A percentile compares a stretch with the other conserved stretches of the same genome.
Evolutionary conservation across 805 yeast genomes (phyloP).

Genomic region (Metschnikowia santaceciliae): DNA sequence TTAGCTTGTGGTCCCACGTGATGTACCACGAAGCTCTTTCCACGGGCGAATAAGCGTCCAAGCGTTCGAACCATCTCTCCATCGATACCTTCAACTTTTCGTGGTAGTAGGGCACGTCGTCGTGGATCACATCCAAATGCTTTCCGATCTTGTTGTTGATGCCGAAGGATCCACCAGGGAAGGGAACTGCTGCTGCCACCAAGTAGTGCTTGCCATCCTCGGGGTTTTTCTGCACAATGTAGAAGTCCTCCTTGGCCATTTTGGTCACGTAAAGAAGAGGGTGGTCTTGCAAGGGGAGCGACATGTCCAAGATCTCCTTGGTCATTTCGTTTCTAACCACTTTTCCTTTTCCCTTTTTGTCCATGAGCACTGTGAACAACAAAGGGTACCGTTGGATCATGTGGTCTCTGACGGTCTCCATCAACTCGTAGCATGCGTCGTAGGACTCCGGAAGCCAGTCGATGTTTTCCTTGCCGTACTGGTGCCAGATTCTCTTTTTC

Average conservation of each 20-base stretch:
- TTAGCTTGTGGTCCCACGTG: slow-evolving; percentile 66
- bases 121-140: slow-evolving; percentile 60
- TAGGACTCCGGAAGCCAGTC: slow-evolving; percentile 65
- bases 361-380: slow-evolving; percentile 46
- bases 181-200: slow-evolving; percentile 72
- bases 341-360: slow-evolving; percentile 42
- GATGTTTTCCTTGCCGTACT: slow-evolving; percentile 57
- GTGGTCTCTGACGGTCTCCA: slow-evolving; percentile 60
- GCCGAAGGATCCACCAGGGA: slow-evolving; percentile 75
- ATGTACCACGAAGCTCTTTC: slow-evolving; percentile 76
- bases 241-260: slow-evolving; percentile 75
- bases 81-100: slow-evolving; percentile 62
- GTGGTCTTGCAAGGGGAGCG: slow-evolving; percentile 56
- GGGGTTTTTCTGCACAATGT: slow-evolving; percentile 52
- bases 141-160: slow-evolving; percentile 57
- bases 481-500: slow-evolving; percentile 52
- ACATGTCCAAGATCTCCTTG: slow-evolving; percentile 57
- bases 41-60: slow-evolving; percentile 59
- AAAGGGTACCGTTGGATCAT: slow-evolving; percentile 61
- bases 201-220: slow-evolving; percentile 53
- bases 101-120: slow-evolving; percentile 65
- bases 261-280: slow-evolving; percentile 61
- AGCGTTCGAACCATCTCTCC: slow-evolving; percentile 68
- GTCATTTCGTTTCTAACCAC: slow-evolving; percentile 60
- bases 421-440: slow-evolving; percentile 58